Evolutionary conservation across 768 basidiomycete species (phyloP).

Genomic region (Hebeloma cylindrosporum): DNA sequence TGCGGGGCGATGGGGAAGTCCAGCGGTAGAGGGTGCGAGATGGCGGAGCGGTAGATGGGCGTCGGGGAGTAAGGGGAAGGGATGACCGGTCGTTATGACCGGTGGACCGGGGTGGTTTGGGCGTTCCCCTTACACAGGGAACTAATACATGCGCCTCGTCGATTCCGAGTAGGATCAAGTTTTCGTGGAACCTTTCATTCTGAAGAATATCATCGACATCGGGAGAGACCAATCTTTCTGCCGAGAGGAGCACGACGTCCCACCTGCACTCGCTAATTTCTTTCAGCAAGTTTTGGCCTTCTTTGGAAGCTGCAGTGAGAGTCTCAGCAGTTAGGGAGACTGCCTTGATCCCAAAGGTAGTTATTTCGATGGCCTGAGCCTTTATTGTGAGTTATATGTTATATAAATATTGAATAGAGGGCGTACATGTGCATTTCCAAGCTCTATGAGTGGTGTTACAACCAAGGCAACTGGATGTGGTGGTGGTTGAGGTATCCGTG

Average conservation of each 20-base stretch:
- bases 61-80: no score
- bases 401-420: not conserved
- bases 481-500: slow-evolving; percentile 9
- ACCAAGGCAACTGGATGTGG: slow-evolving; percentile 18
- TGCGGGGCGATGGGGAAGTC: no score
- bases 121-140: no score
- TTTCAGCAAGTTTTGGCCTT: slow-evolving; percentile 18
- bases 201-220: slow-evolving; percentile 19
- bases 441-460: slow-evolving; percentile 24
- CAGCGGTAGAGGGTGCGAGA: no score
- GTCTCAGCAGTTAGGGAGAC: slow-evolving; percentile 21
- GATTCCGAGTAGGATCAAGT: slow-evolving; percentile 23
- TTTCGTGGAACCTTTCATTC: slow-evolving; percentile 16
- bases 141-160: slow-evolving; percentile 26
- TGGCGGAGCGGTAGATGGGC: no score
- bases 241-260: slow-evolving; percentile 22
- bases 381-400: no score
- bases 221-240: slow-evolving; percentile 17
- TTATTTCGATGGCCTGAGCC: slow-evolving; percentile 21
- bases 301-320: slow-evolving; percentile 9
- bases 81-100: no score
- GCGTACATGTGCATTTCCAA: slow-evolving; percentile 25
- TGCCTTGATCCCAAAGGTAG: slow-evolving; percentile 16
- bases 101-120: no score
- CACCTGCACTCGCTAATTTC: slow-evolving; percentile 22